Evolutionary conservation across 1,284 basidiomycete species (phyloP), one percentile per base, ranked within the genome.

Genomic region (Hymenochaete sp.): DNA sequence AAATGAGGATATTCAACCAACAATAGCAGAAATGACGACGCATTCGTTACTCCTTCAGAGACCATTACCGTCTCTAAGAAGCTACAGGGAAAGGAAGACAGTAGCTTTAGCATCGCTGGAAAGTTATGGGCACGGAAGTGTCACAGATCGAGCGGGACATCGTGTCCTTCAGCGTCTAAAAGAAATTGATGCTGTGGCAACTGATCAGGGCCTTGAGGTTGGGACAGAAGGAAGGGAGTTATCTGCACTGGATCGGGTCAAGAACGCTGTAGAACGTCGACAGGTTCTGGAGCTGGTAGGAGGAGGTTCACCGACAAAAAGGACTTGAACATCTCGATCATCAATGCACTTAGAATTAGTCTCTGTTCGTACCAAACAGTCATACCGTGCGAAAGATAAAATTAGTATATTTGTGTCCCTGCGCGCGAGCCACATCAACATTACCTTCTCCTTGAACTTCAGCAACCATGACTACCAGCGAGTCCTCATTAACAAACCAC

Each of bases 161-260:
- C 64, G 65, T 2, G 70, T 84, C 14, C 58, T 75, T 4, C 62
- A 62, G 32, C 71, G 80, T 32, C 59, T 84, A 49, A 67, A 65
- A 55, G 67, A 67, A 53, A 72, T 77, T 14, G 70, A 75, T 48
- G 66, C 67, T 49, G 61, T 67, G 48, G 66, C 68, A 3, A 66
- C 67, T 27, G 61, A 65, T 44, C 53, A 63, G 22, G 68, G 67
- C 7, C 46, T 64, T 42, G 62, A 67, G 54, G 64, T 68, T 8
- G 64, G 69, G 19, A 59, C 66, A 4, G 68, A 72, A 46, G 67
- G 65, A 2, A 65, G 65, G 3, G 67, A 64, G 26, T 59, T 64
- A 51, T 68, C 68, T 3, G 74, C 75, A 7, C 52, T 77, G 14
- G 58, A 56, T n/a, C 62, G 75, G 16, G 68, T 77, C 2, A 72